Evolutionary conservation across 495 filamentous ascomycete genomes (phyloP).

Genomic region (Talaromyces proteolyticus): DNA sequence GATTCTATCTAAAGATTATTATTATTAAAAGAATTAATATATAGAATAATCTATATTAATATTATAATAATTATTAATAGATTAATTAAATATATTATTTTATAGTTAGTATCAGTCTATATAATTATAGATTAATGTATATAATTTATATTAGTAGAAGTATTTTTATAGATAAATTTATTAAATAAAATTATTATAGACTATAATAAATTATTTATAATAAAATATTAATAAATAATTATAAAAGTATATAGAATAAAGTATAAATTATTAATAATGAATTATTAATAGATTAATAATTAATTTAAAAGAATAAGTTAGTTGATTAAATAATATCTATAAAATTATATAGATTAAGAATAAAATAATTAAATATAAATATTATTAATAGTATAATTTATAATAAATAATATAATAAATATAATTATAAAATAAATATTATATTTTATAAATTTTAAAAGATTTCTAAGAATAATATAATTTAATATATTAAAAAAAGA

Average conservation of each 20-base stretch:
- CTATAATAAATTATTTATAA: background rate
- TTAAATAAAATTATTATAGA: background rate
- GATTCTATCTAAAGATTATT: too few species aligned
- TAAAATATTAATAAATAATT: background rate
- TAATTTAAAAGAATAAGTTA: background rate
- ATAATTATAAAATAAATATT: background rate
- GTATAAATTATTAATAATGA: background rate
- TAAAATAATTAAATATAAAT: background rate
- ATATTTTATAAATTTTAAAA: background rate
- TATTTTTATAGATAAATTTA: background rate
- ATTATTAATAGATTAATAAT: background rate
- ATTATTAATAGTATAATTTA: too few species aligned
- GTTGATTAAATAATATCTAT: background rate
- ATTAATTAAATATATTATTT: too few species aligned
- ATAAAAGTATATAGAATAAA: too few species aligned
- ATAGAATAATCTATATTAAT: too few species aligned
- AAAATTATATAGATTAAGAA: background rate
- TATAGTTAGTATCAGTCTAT: too few species aligned
- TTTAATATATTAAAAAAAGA: background rate
- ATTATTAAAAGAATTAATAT: too few species aligned
- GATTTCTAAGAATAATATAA: too few species aligned
- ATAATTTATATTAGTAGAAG: too few species aligned
- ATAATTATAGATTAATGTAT: too few species aligned
- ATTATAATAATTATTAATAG: too few species aligned
- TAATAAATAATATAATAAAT: too few species aligned